phyloP scores from a whole-genome alignment of 208 protist genomes.

The Wallacemonas collosoma region DNA sequence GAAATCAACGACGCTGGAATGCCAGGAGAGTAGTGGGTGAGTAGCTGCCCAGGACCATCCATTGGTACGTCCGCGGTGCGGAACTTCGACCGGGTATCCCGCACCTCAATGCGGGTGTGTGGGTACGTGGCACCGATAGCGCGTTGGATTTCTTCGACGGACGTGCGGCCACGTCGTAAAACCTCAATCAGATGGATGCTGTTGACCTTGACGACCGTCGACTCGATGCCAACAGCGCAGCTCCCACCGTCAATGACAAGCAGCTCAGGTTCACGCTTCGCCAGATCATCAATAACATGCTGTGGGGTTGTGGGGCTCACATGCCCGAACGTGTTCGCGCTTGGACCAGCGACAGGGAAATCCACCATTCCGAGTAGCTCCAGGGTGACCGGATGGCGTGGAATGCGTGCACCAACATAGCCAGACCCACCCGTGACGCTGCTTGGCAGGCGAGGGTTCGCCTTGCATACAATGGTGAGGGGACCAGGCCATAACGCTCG shows the following conservation, averaged over 20 bases:
- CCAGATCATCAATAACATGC: conserved; percentile 93
- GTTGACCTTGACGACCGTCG: conserved; percentile 88
- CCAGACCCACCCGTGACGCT: conserved; percentile 88
- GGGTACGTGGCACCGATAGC: conserved; percentile 46
- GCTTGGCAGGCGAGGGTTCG: conserved; percentile 55
- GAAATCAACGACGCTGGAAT: conserved; percentile 77
- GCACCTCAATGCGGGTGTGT: conserved; percentile 50
- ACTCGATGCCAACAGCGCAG: conserved; percentile 93
- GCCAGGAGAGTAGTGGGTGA: conserved; percentile 90
- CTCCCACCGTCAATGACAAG: conserved; percentile 88
- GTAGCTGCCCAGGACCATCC: conserved; percentile 91
- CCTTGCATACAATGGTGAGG: conserved; percentile 88
- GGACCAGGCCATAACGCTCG: conserved; percentile 91
- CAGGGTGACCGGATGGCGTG: conserved; percentile 70
- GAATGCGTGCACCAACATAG: conserved; percentile 88
- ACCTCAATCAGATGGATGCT: conserved; percentile 62
- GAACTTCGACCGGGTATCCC: conserved; percentile 66
- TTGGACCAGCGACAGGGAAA: conserved; percentile 90
- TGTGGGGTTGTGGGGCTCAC: conserved; percentile 89
- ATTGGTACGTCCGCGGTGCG: conserved; percentile 46
- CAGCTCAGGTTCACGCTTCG: conserved; percentile 63
- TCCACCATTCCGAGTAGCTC: conserved; percentile 61
- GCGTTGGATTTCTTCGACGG: conserved; percentile 64
- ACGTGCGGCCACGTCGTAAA: conserved; percentile 79
- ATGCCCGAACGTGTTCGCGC: conserved; percentile 94